Percentiles rank a stretch among this genome's conserved stretches.
Conservation (phyloP, 495 filamentous ascomycete genomes). For the Pyrenula aspistea region DNA sequence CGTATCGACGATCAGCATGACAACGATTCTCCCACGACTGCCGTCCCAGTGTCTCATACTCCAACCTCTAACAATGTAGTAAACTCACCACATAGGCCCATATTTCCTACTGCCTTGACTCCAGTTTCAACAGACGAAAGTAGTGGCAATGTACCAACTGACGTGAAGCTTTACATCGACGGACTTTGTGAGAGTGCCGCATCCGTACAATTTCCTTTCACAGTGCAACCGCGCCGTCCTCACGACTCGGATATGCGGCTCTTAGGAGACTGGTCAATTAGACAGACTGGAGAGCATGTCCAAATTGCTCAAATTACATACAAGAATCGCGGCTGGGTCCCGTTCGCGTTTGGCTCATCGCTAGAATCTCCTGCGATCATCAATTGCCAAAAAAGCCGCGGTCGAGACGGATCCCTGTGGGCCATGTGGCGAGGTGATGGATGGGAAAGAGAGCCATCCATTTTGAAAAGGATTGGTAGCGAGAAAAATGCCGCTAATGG, state of each 20-base stretch:
- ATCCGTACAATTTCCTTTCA: not conserved
- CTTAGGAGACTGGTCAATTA: not conserved
- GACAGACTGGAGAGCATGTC: not conserved
- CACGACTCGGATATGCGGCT: not conserved
- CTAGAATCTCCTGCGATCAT: not conserved
- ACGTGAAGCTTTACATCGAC: not conserved
- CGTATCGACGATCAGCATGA: too few relatives aligned
- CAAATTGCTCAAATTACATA: not conserved
- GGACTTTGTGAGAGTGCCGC: not conserved
- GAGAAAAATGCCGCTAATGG: too few relatives aligned
- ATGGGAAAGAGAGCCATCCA: not conserved
- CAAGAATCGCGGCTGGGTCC: not conserved
- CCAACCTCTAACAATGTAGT: too few relatives aligned
- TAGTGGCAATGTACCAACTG: not conserved
- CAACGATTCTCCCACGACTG: too few relatives aligned
- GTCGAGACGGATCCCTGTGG: not conserved
- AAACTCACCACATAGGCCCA: too few relatives aligned
- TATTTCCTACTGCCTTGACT: too few relatives aligned
- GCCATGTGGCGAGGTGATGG: not conserved
- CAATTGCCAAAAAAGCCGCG: not conserved
- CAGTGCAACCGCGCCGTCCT: not conserved
- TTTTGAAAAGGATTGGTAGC: not conserved
- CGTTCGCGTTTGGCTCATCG: not conserved
- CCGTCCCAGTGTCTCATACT: too few relatives aligned
- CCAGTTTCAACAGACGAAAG: not conserved